Conservation (phyloP, 495 filamentous ascomycete genomes). For the Bacidia gigantensis region DNA sequence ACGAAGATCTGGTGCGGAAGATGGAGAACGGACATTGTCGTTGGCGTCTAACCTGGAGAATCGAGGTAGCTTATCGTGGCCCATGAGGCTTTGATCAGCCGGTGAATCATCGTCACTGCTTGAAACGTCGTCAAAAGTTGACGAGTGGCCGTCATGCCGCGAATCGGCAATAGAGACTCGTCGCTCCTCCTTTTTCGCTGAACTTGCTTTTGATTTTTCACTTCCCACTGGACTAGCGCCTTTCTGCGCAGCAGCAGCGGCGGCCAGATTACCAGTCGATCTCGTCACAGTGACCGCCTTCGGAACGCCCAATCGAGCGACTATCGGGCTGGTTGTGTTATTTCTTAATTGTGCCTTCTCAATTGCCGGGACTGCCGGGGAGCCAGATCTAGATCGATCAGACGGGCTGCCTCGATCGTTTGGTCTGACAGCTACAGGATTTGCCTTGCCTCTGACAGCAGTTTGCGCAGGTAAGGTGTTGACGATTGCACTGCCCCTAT, state of each 20-base stretch:
- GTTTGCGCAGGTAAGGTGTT: slow-evolving; percentile 71
- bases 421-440: slow-evolving; percentile 74
- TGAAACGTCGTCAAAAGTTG: slow-evolving; percentile 20
- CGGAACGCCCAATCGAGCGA: slow-evolving; percentile 17
- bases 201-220: slow-evolving; percentile 1
- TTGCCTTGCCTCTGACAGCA: slow-evolving; percentile 69
- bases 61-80: slow-evolving; percentile 15
- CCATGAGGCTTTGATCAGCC: slow-evolving; percentile 20
- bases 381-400: slow-evolving; percentile 12
- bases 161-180: slow-evolving; percentile 12
- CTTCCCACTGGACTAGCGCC: slow-evolving; percentile 4
- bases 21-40: slow-evolving; percentile 12
- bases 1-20: slow-evolving; percentile 18
- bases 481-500: slow-evolving; percentile 74
- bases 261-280: slow-evolving; percentile 11
- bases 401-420: slow-evolving; percentile 26
- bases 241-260: slow-evolving; percentile 3
- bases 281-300: slow-evolving; percentile 19
- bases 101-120: slow-evolving; percentile 21
- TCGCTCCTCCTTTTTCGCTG: slow-evolving; percentile 2
- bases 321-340: slow-evolving; percentile 18
- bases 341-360: slow-evolving; percentile 7
- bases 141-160: slow-evolving; percentile 14
- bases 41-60: slow-evolving; percentile 9
- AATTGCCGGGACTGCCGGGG: slow-evolving; percentile 15